Conservation (phyloP, 2,329 filamentous ascomycete genomes). For the Phyllosticta citribraziliensis region DNA sequence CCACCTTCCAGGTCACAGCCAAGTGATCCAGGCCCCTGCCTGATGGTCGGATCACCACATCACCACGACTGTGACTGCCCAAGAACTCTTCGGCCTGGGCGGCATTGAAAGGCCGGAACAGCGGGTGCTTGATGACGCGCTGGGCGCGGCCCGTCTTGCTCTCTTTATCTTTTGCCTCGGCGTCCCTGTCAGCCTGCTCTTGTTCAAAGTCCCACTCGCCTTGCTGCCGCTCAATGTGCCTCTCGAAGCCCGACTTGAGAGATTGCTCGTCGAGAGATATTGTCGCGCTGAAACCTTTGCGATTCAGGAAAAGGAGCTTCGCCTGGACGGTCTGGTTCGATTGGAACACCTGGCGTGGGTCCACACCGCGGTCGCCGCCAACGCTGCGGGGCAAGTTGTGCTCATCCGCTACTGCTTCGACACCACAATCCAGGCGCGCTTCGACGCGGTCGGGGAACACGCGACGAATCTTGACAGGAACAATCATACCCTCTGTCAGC, state of each 20-base stretch:
- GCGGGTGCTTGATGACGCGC: conserved; percentile 92
- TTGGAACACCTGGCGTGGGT: conserved; percentile 56
- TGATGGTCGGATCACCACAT: conserved; percentile 89
- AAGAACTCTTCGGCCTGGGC: conserved; percentile 89
- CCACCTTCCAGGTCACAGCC: conserved; percentile 95
- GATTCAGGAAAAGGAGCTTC: conserved; percentile 80
- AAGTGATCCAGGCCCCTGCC: conserved; percentile 94
- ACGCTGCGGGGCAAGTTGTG: conserved; percentile 69
- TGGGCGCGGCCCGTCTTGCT: conserved; percentile 76
- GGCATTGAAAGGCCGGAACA: conserved; percentile 89
- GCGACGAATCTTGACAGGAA: conserved; percentile 78
- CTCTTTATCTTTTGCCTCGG: conserved; percentile 77
- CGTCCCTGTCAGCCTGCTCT: conserved; percentile 66
- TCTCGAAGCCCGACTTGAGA: conserved; percentile 62
- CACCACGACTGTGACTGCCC: conserved; percentile 73
- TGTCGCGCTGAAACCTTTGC: conserved; percentile 73
- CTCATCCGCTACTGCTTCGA: conserved; percentile 78
- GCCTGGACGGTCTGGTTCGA: conserved; percentile 77
- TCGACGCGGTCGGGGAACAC: conserved; percentile 90
- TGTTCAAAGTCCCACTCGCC: conserved; percentile 81
- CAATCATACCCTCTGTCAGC: conserved; percentile 79
- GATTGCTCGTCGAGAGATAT: conserved; percentile 76
- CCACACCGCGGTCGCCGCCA: conserved; percentile 46
- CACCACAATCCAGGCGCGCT: conserved; percentile 84
- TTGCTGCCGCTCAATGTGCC: conserved; percentile 59